Conservation (phyloP, 345 rosid species). For the Raphanus sativus region DNA sequence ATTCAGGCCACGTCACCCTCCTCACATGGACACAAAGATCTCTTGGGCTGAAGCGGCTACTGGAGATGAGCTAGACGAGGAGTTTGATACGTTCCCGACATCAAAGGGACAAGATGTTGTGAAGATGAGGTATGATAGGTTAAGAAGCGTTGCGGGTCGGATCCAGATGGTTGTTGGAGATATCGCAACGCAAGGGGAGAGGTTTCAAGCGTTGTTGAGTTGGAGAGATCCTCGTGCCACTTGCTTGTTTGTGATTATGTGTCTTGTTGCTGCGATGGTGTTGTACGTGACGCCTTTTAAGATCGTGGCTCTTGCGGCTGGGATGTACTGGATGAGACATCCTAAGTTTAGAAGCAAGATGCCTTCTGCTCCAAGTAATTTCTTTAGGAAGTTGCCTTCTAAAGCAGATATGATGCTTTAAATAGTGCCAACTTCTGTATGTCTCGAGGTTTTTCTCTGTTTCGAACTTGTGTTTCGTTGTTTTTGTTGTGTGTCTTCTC, state of each 20-base stretch:
- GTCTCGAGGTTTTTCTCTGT: not conserved
- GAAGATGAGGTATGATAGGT: constrained; percentile 82
- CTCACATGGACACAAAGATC: constrained; percentile 80
- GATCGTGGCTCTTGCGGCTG: constrained; percentile 59
- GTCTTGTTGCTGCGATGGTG: constrained; percentile 66
- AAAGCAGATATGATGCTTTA: constrained; percentile 81
- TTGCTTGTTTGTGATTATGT: constrained; percentile 65
- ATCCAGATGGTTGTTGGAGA: constrained; percentile 83
- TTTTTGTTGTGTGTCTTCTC: not conserved
- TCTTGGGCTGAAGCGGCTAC: constrained; percentile 86
- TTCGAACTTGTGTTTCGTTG: not conserved
- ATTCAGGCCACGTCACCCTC: constrained; percentile 65
- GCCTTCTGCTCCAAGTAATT: constrained; percentile 80
- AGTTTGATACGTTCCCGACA: constrained; percentile 80
- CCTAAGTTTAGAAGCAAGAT: constrained; percentile 86
- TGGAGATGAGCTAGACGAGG: constrained; percentile 80
- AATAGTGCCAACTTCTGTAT: constrained; percentile 2
- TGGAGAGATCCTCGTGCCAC: constrained; percentile 93
- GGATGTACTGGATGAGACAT: constrained; percentile 72
- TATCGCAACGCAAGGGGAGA: constrained; percentile 86
- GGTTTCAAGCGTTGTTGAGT: constrained; percentile 65
- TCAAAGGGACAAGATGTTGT: constrained; percentile 64
- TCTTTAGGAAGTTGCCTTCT: constrained; percentile 82
- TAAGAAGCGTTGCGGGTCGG: constrained; percentile 82
- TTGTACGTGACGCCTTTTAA: constrained; percentile 72